Evolutionary conservation across 208 protist genomes (phyloP).

Genomic region (Kentomonas sorsogonicus): DNA sequence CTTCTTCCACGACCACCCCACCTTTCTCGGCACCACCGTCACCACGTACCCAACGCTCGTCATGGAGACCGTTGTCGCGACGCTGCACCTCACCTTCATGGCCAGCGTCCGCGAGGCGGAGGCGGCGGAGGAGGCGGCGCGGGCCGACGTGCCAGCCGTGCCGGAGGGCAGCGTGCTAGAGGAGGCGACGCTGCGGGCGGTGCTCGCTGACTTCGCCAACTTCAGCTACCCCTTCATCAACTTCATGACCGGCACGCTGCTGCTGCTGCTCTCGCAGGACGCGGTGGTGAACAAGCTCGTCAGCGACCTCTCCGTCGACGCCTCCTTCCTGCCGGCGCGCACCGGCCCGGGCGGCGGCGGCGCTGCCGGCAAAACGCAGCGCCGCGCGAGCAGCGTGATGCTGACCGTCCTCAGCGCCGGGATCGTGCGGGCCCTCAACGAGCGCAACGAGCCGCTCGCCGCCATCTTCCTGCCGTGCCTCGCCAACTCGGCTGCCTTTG

Average conservation of each 20-base stretch:
- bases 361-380: constrained; percentile 25
- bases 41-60: constrained; percentile 44
- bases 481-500: constrained; percentile 55
- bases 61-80: constrained; percentile 30
- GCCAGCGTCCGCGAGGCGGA: neutral
- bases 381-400: no score
- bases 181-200: constrained; percentile 18
- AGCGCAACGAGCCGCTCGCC: constrained; percentile 62
- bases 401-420: constrained; percentile 39
- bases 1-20: constrained; percentile 62
- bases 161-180: constrained; percentile 21
- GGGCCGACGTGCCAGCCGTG: neutral
- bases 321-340: constrained; percentile 27
- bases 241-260: constrained; percentile 74
- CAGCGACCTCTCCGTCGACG: constrained; percentile 27
- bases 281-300: constrained; percentile 47
- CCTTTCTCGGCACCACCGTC: constrained; percentile 41
- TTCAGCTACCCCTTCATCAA: constrained; percentile 75
- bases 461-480: constrained; percentile 58
- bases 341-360: constrained; percentile 7
- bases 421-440: constrained; percentile 49
- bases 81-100: neutral
- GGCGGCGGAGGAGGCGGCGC: neutral
- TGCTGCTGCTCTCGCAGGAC: constrained; percentile 73
- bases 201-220: constrained; percentile 30